Conservation (phyloP, 805 yeast species). For the Blastobotrys parvus region DNA sequence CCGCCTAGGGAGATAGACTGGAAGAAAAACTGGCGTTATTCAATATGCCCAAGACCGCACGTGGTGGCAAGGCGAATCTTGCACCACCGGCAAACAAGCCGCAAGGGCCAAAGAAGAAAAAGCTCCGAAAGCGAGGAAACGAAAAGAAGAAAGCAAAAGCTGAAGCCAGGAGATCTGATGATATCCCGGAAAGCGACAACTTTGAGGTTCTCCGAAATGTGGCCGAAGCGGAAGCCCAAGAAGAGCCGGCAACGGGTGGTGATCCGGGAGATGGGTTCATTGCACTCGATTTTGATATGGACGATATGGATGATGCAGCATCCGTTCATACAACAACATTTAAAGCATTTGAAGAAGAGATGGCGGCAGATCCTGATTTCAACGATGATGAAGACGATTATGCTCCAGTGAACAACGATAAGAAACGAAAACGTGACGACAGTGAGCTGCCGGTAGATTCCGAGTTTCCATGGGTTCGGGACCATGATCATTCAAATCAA, state of each 20-base stretch:
- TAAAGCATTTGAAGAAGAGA: conserved; percentile 2
- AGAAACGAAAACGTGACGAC: neutral
- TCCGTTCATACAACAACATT: conserved; percentile 3
- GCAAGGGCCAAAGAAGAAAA: neutral
- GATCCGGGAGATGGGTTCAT: conserved; percentile 4
- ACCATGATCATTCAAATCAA: conserved; percentile 69
- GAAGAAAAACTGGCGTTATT: too few species aligned
- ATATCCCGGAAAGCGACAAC: neutral
- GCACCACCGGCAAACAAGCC: neutral
- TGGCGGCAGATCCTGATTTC: neutral
- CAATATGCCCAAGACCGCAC: neutral
- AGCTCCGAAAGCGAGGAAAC: neutral
- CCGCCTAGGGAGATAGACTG: too few species aligned
- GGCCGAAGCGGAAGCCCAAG: neutral
- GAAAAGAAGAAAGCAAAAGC: neutral
- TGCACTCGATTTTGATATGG: conserved; percentile 2
- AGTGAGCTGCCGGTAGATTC: conserved; percentile 6
- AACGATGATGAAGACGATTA: neutral
- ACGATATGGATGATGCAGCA: neutral
- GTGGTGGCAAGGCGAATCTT: neutral
- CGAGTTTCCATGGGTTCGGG: conserved; percentile 66
- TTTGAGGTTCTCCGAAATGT: neutral
- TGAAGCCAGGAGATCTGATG: neutral
- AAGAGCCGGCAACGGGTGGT: neutral
- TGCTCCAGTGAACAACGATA: neutral